Percentiles rank a stretch among this genome's conserved stretches.
Evolutionary conservation across 2,329 filamentous ascomycete species (phyloP).

Genomic region (Arthroderma sp.): DNA sequence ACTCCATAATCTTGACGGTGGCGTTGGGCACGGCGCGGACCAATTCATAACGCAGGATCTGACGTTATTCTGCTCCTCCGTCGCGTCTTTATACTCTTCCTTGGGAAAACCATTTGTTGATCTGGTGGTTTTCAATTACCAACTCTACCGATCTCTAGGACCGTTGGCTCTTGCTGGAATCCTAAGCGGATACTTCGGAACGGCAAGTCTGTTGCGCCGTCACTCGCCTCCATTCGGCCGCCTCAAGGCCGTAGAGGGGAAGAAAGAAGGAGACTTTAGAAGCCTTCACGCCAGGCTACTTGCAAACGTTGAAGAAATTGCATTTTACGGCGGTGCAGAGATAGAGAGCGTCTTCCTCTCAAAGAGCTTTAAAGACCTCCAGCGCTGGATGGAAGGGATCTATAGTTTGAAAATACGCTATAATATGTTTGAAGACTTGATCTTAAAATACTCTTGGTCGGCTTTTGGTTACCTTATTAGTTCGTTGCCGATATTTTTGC

Average conservation of each 20-base stretch:
- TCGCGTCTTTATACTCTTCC: constrained; percentile 86
- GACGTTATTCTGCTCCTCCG: constrained; percentile 85
- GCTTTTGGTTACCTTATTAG: constrained; percentile 92
- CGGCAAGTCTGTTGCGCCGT: constrained; percentile 74
- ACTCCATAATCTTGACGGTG: constrained; percentile 80
- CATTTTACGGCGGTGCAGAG: constrained; percentile 90
- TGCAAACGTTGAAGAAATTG: constrained; percentile 93
- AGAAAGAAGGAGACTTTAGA: constrained; percentile 89
- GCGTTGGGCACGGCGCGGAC: constrained; percentile 80
- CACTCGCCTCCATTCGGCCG: constrained; percentile 94
- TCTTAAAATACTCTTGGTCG: constrained; percentile 97
- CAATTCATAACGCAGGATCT: constrained; percentile 97
- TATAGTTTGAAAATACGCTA: constrained; percentile 97
- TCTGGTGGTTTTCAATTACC: constrained; percentile 93
- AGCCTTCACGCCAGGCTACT: constrained; percentile 82
- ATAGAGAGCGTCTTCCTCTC: constrained; percentile 91
- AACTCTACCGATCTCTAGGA: constrained; percentile 81
- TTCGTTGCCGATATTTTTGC: constrained; percentile 84
- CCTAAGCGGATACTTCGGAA: constrained; percentile 85
- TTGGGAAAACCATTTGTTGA: constrained; percentile 98
- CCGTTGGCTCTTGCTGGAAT: constrained; percentile 77
- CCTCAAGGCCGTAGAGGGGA: constrained; percentile 87
- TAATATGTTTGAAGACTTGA: constrained; percentile 97
- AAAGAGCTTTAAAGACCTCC: constrained; percentile 81
- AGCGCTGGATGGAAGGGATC: constrained; percentile 95